Evolutionary conservation across 257 asterid species (phyloP).

Genomic region (Parsonsia alboflavescens): DNA sequence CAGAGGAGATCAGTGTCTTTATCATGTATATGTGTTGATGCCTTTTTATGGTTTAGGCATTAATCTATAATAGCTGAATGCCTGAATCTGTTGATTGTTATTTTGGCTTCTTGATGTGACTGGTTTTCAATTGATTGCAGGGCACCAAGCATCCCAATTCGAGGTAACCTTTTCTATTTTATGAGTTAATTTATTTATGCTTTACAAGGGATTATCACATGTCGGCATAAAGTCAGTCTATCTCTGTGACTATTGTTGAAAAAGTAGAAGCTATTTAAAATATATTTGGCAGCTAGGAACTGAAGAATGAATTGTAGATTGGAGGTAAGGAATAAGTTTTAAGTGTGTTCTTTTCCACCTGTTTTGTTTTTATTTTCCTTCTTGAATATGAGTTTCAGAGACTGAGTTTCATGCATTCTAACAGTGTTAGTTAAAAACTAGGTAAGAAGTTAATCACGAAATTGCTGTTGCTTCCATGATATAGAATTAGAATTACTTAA

Average conservation of each 20-base stretch:
- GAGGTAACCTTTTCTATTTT: slow-evolving; percentile 36
- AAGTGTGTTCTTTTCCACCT: background rate
- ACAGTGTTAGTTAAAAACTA: background rate
- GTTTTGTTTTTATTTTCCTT: too few species aligned
- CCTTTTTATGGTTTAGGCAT: background rate
- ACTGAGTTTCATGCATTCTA: background rate
- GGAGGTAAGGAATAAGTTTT: slow-evolving; percentile 3
- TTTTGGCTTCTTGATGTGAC: background rate
- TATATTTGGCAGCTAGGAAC: background rate
- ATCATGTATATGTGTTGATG: background rate
- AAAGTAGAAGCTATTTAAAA: background rate
- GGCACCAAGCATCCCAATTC: slow-evolving; percentile 33
- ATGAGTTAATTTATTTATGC: background rate
- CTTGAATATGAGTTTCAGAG: background rate
- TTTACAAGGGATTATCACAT: background rate
- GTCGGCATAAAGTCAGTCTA: too few species aligned
- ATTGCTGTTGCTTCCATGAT: background rate
- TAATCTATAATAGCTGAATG: background rate
- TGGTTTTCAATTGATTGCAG: slow-evolving; percentile 23
- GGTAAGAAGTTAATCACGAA: background rate
- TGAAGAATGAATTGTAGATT: background rate
- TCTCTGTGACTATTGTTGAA: background rate
- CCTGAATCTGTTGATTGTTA: background rate
- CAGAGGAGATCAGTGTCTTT: background rate
- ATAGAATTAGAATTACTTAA: background rate